These are phyloP conservation scores for Verbena officinalis DNA, from an alignment of 257 asterid genomes.

Conservation along the genomic window DNA sequence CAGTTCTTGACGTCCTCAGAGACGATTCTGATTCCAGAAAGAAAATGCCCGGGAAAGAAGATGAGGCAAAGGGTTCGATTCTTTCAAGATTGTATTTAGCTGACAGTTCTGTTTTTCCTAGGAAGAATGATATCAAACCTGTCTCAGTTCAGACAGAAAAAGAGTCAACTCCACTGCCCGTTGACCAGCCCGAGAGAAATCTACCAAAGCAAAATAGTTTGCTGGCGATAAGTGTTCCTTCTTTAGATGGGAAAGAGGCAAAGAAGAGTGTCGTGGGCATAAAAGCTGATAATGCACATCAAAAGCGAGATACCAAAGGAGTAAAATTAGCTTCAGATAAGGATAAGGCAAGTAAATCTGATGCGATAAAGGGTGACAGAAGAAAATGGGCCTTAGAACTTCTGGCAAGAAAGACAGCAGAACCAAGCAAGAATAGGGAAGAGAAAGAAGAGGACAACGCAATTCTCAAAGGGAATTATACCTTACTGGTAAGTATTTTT, in stretches of 20 bases:
- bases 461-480: constrained; percentile 67
- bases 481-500: constrained; percentile 75
- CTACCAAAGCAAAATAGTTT: constrained; percentile 37
- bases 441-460: constrained; percentile 61
- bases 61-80: constrained; percentile 55
- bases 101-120: constrained; percentile 81
- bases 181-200: constrained; percentile 35
- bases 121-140: constrained; percentile 79
- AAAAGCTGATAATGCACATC: constrained; percentile 40
- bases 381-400: constrained; percentile 96
- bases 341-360: constrained; percentile 49
- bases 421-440: constrained; percentile 51
- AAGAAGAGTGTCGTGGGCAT: constrained; percentile 42
- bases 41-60: constrained; percentile 46
- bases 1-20: constrained; percentile 81
- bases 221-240: constrained; percentile 29
- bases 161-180: constrained; percentile 29
- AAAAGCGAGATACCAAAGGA: constrained; percentile 41
- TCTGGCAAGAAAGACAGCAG: constrained; percentile 83
- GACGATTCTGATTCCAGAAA: constrained; percentile 47
- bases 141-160: constrained; percentile 48
- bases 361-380: constrained; percentile 59
- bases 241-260: constrained; percentile 40
- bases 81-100: constrained; percentile 95
- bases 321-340: constrained; percentile 46